phyloP scores from a whole-genome alignment of 495 filamentous ascomycete genomes.

The Xylona heveae region DNA sequence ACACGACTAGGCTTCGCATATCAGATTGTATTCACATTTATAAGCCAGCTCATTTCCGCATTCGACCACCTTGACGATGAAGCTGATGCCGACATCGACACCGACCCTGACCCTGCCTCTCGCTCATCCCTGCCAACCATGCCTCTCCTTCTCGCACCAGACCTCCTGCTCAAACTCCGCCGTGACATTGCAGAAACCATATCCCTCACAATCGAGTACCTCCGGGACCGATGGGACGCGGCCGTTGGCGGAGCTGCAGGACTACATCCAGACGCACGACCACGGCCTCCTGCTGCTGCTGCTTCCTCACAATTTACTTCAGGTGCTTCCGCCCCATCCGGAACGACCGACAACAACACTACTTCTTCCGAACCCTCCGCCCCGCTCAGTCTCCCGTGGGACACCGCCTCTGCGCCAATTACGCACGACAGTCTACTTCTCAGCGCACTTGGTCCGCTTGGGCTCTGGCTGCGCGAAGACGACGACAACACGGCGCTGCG shows the following conservation, averaged over 20 bases:
- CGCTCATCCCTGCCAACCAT: constrained; percentile 18
- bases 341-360: constrained; percentile 1
- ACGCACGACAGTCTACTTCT: constrained; percentile 25
- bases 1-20: constrained; percentile 34
- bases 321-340: not conserved
- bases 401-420: constrained; percentile 18
- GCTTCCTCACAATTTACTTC: constrained; percentile 6
- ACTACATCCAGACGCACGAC: constrained; percentile 24
- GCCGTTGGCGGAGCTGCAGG: constrained; percentile 29
- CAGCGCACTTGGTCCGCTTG: constrained; percentile 27
- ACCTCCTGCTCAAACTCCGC: constrained; percentile 34
- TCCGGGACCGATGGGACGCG: constrained; percentile 43
- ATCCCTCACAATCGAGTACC: constrained; percentile 34
- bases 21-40: constrained; percentile 34
- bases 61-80: constrained; percentile 23
- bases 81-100: constrained; percentile 7
- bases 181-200: constrained; percentile 34
- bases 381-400: constrained; percentile 28
- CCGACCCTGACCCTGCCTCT: constrained; percentile 3
- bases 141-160: constrained; percentile 13
- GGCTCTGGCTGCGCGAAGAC: constrained; percentile 41
- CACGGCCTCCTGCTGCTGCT: constrained; percentile 9
- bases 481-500: constrained; percentile 33
- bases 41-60: constrained; percentile 37
- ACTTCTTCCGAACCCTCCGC: constrained; percentile 5